phyloP scores from a whole-genome alignment of 805 yeast genomes.

The Monosporozyma aerobia region DNA sequence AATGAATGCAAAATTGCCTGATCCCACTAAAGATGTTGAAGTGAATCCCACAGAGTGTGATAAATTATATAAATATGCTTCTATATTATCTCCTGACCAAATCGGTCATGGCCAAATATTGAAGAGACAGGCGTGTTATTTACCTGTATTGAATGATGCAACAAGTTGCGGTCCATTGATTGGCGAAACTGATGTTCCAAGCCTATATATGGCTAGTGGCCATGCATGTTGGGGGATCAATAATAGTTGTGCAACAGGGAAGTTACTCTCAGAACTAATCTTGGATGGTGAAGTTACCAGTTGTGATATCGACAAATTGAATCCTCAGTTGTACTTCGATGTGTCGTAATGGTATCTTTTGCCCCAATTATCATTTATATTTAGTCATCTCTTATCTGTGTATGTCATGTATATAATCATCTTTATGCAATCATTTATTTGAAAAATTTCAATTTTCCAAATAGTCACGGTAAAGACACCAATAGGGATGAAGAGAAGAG shows the following conservation, averaged over 20 bases:
- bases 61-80: slow-evolving; percentile 71
- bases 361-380: no score
- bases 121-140: slow-evolving; percentile 86
- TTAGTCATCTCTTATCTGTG: no score
- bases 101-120: slow-evolving; percentile 65
- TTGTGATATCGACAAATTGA: slow-evolving; percentile 73
- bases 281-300: slow-evolving; percentile 73
- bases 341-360: slow-evolving; percentile 30
- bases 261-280: slow-evolving; percentile 76
- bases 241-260: slow-evolving; percentile 96
- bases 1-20: slow-evolving; percentile 72
- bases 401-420: no score
- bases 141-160: slow-evolving; percentile 91
- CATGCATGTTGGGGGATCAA: slow-evolving; percentile 99
- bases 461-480: neutral
- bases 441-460: neutral
- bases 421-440: no score
- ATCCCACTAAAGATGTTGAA: slow-evolving; percentile 86
- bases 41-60: slow-evolving; percentile 84
- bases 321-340: slow-evolving; percentile 82
- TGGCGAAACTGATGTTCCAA: slow-evolving; percentile 84
- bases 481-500: neutral
- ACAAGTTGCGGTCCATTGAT: slow-evolving; percentile 87
- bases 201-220: slow-evolving; percentile 75
- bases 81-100: slow-evolving; percentile 54